Conservation (phyloP, 2,329 filamentous ascomycete genomes). For the Calycina marina region DNA sequence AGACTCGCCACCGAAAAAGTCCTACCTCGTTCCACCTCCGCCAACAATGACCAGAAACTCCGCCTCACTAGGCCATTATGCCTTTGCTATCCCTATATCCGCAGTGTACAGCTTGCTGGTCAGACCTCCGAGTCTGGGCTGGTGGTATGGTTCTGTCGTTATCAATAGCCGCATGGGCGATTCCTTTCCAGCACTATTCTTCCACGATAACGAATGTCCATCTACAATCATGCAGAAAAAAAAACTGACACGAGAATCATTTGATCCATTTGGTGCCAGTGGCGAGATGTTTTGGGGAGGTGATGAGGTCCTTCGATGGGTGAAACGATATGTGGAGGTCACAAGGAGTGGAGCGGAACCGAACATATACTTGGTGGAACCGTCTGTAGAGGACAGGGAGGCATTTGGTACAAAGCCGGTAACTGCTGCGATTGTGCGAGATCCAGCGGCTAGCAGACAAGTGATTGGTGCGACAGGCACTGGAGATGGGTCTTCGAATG, state of each 20-base stretch:
- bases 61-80: constrained; percentile 61
- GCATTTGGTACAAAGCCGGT: constrained; percentile 45
- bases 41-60: constrained; percentile 70
- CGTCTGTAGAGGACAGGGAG: constrained; percentile 66
- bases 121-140: constrained; percentile 81
- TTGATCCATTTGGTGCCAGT: constrained; percentile 76
- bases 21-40: constrained; percentile 81
- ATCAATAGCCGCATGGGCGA: constrained; percentile 86
- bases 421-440: constrained; percentile 28
- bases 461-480: constrained; percentile 25
- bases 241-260: constrained; percentile 65
- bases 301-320: constrained; percentile 84
- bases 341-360: constrained; percentile 77
- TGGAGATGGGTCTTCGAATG: constrained; percentile 15
- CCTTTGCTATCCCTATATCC: constrained; percentile 81
- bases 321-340: constrained; percentile 69
- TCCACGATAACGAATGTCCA: constrained; percentile 94
- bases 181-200: constrained; percentile 90
- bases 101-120: constrained; percentile 85
- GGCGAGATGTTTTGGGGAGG: constrained; percentile 95
- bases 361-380: constrained; percentile 83
- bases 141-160: constrained; percentile 96
- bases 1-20: constrained; percentile 68
- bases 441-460: constrained; percentile 21
- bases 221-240: constrained; percentile 91